Evolutionary conservation across 495 filamentous ascomycete genomes (phyloP).

Genomic region (Darksidea phi): DNA sequence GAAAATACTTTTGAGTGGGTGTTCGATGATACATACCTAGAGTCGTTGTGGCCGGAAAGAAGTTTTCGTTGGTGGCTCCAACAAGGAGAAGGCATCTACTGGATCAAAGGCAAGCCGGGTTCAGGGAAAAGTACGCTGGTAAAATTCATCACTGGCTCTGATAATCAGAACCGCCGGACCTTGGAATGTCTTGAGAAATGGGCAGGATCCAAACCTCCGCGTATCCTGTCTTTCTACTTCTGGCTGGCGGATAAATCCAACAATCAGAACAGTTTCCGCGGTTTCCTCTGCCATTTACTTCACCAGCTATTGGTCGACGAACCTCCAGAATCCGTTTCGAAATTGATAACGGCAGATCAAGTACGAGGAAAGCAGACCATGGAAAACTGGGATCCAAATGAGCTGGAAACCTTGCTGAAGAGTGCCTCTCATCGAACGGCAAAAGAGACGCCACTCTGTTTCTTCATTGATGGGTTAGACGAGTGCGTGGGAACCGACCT

Average conservation of each 20-base stretch:
- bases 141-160: background rate
- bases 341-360: background rate
- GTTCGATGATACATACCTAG: background rate
- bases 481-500: no score
- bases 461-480: no score
- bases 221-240: background rate
- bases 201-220: background rate
- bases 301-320: background rate
- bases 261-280: background rate
- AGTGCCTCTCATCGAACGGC: background rate
- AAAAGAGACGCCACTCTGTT: background rate
- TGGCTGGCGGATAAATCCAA: background rate
- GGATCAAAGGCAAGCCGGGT: background rate
- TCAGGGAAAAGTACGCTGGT: background rate
- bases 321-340: background rate
- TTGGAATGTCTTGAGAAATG: background rate
- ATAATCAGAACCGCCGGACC: background rate
- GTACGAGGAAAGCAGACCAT: background rate
- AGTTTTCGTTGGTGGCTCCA: background rate
- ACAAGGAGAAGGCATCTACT: background rate
- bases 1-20: background rate
- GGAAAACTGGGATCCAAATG: background rate
- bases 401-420: background rate
- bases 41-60: background rate
- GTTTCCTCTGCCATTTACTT: background rate